Base-by-base conservation (phyloP, 257 asterid genomes). In the Forsythia viridissima region DNA sequence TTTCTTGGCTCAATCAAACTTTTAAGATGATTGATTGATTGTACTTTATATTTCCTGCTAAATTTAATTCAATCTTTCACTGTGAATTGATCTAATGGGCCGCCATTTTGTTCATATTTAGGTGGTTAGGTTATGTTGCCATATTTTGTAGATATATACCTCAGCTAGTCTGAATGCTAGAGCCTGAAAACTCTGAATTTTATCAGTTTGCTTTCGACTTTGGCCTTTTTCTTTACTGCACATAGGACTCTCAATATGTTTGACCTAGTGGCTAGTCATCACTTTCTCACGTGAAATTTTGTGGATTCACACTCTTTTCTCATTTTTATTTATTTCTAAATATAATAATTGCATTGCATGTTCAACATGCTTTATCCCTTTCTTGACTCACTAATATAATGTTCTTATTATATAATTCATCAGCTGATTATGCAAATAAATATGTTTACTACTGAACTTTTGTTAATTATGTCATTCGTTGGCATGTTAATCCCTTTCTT, bases 241-340 rank as follows among this genome's bases (percentile, higher is more conserved):
- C 87, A 84, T 30, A 85, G 72, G 34, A 73, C 80, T 82, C 83
- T 82, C 83, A 77, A 80, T 84, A 79, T 66, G 86, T 91, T 90
- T 93, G 98, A 92, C 97, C 94, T 83, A n/a, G n/a, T n/a, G n/a
- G n/a, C n/a, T n/a, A 70, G 77, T 81, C 88, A 79, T 80, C 82
- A 71, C 52, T 80, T 79, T 68, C 77, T 92, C 91, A 86, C 90
- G 89, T 86, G 79, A 30, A 30, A 75, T 86, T 91, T 85, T 81
- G 79, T 80, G 85, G 82, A 46, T 69, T 82, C 86, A 76, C 83
- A 82, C 82, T 74, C 42, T 63, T 42, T 44, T 71, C 40, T 78
- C 2, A 34, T 61, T 8, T 40, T 63, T 51, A 51, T 59, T 51
- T 74, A 41, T 81, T 69, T 37, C 9, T 20, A 4, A 8, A 38